Evolutionary conservation across 2,329 filamentous ascomycete genomes (phyloP), one percentile per base, ranked within the genome.

Genomic region (Sporothrix inflata): DNA sequence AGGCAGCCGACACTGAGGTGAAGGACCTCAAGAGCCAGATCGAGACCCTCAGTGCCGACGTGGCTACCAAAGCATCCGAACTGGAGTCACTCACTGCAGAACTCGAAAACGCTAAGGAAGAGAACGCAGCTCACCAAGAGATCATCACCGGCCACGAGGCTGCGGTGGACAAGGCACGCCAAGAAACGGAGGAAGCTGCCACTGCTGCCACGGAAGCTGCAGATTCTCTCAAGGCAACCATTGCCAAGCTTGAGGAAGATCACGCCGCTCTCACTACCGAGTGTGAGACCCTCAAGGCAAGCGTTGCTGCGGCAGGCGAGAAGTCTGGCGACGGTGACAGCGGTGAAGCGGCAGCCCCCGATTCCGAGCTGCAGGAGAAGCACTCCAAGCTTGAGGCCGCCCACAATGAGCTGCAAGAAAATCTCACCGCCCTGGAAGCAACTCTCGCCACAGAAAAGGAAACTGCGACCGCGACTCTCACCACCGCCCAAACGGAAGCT

Each of bases 341-440:
- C 11, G 27, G 14, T 11, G 27, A 69, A 11, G 45, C 67, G 14
- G 16, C 14, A 24, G 16, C 16, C 9, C 45, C 55, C 3, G n/a
- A 40, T 4, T n/a, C 12, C n/a, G 38, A 72, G 55, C 61, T 74
- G 7, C 19, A 72, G 6, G 38, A 49, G 1, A 49, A 72, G 57
- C 57, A 72, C 42, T 38, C 57, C n/a, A 47, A 30, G 14, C 69
- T 75, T 7, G 47, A 69, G 16, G 51, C 34, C 3, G n/a, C 72
- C 8, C 69, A 72, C 47, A 47, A 27, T 0, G 65, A 57, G 21
- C 65, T 74, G 6, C 24, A 67, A 14, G 27, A 57, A 1, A 53
- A 71, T 21, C 49, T 60, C 11, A 34, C 47, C 0, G 63, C 61
- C 1, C 6, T 61, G 12, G 53, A 63, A 7, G 45, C 65, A 16